These are phyloP conservation scores for Drechslera avenae DNA, from an alignment of 2,329 filamentous ascomycete species.

Conservation along the genomic window DNA sequence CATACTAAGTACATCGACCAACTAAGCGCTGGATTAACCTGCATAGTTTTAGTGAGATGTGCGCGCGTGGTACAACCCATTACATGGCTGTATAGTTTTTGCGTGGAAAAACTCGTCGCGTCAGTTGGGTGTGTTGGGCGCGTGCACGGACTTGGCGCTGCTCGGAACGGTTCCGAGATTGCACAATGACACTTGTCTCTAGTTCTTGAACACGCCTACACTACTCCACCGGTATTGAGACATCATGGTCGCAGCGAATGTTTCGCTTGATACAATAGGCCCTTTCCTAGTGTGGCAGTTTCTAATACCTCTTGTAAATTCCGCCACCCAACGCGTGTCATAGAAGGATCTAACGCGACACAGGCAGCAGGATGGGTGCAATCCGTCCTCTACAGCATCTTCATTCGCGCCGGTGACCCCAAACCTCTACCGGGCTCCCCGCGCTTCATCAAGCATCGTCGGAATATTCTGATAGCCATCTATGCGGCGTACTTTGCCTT, in stretches of 20 bases:
- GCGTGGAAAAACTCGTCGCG: not conserved
- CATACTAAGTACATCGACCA: too few species aligned
- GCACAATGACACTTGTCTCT: conserved; percentile 16
- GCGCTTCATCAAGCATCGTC: conserved; percentile 74
- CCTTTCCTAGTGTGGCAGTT: conserved; percentile 46
- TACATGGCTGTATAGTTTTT: not conserved
- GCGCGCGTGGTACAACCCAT: too few species aligned
- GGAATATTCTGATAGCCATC: conserved; percentile 81
- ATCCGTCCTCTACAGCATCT: conserved; percentile 81
- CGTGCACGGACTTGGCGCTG: conserved; percentile 7
- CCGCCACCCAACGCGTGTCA: not conserved
- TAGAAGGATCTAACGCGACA: conserved; percentile 19
- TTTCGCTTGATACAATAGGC: conserved; percentile 39
- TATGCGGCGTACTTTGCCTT: conserved; percentile 85
- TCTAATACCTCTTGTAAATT: conserved; percentile 38
- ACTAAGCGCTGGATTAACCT: too few species aligned
- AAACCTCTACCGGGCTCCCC: conserved; percentile 72
- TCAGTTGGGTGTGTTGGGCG: not conserved
- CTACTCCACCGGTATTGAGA: not conserved
- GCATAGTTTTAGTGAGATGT: too few species aligned
- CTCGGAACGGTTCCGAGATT: conserved; percentile 14
- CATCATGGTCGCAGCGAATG: conserved; percentile 29
- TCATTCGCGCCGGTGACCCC: conserved; percentile 86
- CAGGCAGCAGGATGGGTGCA: conserved; percentile 60
- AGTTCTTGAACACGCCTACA: not conserved